A percentile compares a stretch with the other conserved stretches of the same genome.
Evolutionary conservation across 1,284 basidiomycete genomes (phyloP).

Genomic region (Peniophora sp.): DNA sequence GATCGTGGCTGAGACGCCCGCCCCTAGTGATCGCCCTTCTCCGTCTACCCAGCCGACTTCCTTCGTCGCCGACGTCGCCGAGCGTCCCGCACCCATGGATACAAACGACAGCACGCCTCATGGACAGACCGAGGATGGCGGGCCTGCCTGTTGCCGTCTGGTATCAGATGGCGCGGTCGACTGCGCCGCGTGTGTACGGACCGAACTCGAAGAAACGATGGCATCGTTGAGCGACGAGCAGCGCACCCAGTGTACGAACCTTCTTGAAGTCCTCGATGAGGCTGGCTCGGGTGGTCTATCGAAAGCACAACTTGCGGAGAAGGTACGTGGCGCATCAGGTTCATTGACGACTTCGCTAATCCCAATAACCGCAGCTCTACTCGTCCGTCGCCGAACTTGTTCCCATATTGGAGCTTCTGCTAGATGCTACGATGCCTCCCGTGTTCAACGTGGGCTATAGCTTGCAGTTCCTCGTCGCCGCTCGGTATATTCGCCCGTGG

Average conservation of each 20-base stretch:
- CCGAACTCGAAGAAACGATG: slow-evolving; percentile 30
- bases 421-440: slow-evolving; percentile 40
- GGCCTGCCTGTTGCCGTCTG: slow-evolving; percentile 42
- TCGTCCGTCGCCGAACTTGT: not conserved
- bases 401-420: slow-evolving; percentile 32
- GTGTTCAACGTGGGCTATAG: slow-evolving; percentile 66
- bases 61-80: slow-evolving; percentile 1
- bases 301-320: slow-evolving; percentile 34
- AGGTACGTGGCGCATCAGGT: not conserved
- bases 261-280: slow-evolving; percentile 34
- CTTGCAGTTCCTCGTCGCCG: slow-evolving; percentile 38
- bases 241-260: slow-evolving; percentile 23
- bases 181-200: slow-evolving; percentile 49
- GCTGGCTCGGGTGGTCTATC: slow-evolving; percentile 39
- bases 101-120: slow-evolving; percentile 25
- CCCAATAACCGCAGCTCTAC: not conserved
- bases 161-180: slow-evolving; percentile 40
- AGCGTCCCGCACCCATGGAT: not conserved
- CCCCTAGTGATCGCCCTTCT: slow-evolving; percentile 6
- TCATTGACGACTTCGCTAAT: too few relatives aligned
- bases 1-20: slow-evolving; percentile 21
- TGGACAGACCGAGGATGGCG: slow-evolving; percentile 35
- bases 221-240: slow-evolving; percentile 27
- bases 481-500: slow-evolving; percentile 47
- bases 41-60: slow-evolving; percentile 3